Base-by-base conservation (phyloP, 345 rosid species). In the Eucalyptus erythrocorys region DNA sequence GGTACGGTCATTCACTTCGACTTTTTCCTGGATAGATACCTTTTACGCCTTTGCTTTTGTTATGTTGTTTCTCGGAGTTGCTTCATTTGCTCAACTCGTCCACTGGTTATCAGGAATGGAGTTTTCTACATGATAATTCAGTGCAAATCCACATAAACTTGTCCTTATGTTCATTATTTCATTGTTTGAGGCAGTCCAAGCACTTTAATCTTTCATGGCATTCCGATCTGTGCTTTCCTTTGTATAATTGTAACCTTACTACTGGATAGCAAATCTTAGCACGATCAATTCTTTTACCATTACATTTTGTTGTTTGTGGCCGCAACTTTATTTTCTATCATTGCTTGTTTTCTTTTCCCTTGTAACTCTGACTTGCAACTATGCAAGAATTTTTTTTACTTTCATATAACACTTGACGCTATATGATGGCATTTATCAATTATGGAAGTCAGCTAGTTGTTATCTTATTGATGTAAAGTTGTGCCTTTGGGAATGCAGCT, bases 401-500 rank as follows among this genome's bases (percentile, higher is more conserved):
- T 14, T n/a, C 19, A 50, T 64, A 64, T 64, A 10, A 64, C n/a
- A n/a, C 37, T 64, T 64, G 37, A 64, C 6, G 19, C 76, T n/a
- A 64, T 64, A 64, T 64, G 37, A 64, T n/a, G 76, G 37, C 76
- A 64, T 64, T 30, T n/a, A 64, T 64, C 76, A 14, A 64, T 64
- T 64, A 64, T n/a, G 15, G 19, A n/a, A 64, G 71, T 64, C 19
- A 5, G 34, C 71, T 30, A 64, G 37, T 30, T 30, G 22, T 66
- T 64, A 30, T 64, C 37, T 64, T 13, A 30, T 64, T 64, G 71
- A 64, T 37, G 4, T 64, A 64, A 64, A 64, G 71, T 64, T 27
- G 37, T 64, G 87, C 8, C 4, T 71, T 26, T 37, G 91, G 48
- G 89, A 48, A 47, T 96, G 92, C 98, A 98, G 99, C 97, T 85